Percentiles rank a stretch among this genome's conserved stretches.
phyloP scores from a whole-genome alignment of 306 rosid species.

The Vachellia collinsii region DNA sequence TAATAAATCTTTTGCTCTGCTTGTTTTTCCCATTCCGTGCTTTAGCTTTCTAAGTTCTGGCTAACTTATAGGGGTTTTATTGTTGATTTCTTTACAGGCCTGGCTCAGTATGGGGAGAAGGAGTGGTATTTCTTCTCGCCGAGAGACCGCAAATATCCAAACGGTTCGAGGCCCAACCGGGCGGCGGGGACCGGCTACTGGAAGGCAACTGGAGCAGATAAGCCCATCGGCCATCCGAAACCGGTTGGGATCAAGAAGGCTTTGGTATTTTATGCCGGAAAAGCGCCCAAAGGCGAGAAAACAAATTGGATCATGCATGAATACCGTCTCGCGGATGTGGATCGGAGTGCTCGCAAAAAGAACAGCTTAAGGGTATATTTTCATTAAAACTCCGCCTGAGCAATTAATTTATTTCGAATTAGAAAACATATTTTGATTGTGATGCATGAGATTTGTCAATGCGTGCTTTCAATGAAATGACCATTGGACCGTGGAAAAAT shows the following conservation, averaged over 20 bases:
- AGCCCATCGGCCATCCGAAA: conserved; percentile 85
- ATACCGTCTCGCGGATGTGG: conserved; percentile 92
- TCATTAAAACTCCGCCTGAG: neutral
- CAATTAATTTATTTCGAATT: neutral
- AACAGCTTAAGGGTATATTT: conserved; percentile 80
- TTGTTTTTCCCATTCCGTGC: neutral
- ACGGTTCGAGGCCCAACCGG: conserved; percentile 96
- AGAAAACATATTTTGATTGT: conserved; percentile 17
- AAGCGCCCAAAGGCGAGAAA: conserved; percentile 91
- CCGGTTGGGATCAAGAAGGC: conserved; percentile 95
- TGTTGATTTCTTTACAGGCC: conserved; percentile 37
- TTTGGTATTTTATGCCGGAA: conserved; percentile 86
- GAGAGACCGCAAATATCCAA: conserved; percentile 86
- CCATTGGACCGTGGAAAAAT: neutral
- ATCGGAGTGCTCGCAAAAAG: conserved; percentile 84
- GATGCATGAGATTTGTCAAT: conserved; percentile 4
- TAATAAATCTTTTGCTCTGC: conserved; percentile 34
- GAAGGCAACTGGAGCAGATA: conserved; percentile 99
- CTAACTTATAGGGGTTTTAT: neutral
- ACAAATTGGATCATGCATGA: conserved; percentile 99
- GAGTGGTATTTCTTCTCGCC: conserved; percentile 98
- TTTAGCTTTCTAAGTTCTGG: neutral
- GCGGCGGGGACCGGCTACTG: conserved; percentile 95
- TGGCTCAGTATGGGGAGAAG: conserved; percentile 80
- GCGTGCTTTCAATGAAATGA: neutral